Base-by-base conservation (phyloP, 1,139 yeast species). In the Kodamaea anthophila region DNA sequence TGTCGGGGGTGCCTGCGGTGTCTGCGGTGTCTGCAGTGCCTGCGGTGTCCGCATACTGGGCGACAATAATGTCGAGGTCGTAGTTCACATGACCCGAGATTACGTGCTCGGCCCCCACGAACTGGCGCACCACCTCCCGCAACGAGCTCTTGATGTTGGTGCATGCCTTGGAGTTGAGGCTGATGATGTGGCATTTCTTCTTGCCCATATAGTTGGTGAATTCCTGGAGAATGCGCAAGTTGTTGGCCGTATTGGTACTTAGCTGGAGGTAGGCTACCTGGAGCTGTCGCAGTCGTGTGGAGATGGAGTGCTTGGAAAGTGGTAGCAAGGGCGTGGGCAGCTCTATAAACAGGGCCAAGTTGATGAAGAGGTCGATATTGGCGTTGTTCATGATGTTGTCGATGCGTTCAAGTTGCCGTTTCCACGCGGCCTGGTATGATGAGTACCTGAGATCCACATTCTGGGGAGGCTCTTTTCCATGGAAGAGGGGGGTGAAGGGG, bases 231-330 rank as follows among this genome's bases (percentile, higher is more conserved):
- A 75, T 63, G 18, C 72, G 52, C 9, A 63, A 49, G 42, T 74
- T 76, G 36, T 74, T 72, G n/a, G 81, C 71, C 6, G 70, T 65
- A 43, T 74, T 74, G 10, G 82, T 62, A 10, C 78, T 74, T 31
- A 77, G 56, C 35, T 65, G 65, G 4, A 77, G 48, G 32, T 73
- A 55, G 1, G 69, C 74, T 3, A 70, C 57, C 3, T 58, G 57
- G 6, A 72, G 39, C 34, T 59, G 59, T 9, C 38, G 38, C 9
- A 10, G 30, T 21, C 20, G 28, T 20, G 13, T n/a, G 24, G 10
- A 25, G 13, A 21, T 30, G 15, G 22, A 16, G 15, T 32, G 15
- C 13, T 31, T 28, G 29, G 24, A 29, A 9, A 31, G 22, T 13
- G 25, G 29, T 5, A 22, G 27, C 5, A 23, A 13, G 11, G 31